Evolutionary conservation across 257 asterid species (phyloP), one percentile per base, ranked within the genome.

Genomic region (Capsicum chinense): DNA sequence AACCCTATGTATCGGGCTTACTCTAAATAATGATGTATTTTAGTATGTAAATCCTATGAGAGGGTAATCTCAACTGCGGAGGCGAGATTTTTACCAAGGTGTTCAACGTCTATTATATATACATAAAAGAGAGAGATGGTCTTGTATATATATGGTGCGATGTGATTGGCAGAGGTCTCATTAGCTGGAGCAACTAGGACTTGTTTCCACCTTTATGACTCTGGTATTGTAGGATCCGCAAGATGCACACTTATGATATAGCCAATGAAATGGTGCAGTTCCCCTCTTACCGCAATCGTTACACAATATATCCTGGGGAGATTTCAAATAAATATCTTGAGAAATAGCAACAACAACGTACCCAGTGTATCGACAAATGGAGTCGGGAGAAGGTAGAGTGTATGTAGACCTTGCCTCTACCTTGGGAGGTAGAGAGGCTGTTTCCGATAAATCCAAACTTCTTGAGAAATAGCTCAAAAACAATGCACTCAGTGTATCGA

Each of bases 161-260:
- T 14, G 52, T 15, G n/a, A 56, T 56, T 56, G 33, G 33, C 33
- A 26, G 33, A 26, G 33, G 59, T 50, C 17, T 21, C 78, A 35
- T 89, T 91, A 93, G 9, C 88, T 86, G 4, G 93, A 85, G 87
- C 99, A 92, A 87, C 63, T 84, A 26, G 93, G 92, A 79, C 88
- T 89, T 37, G 88, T 60, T 73, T 95, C 97, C 37, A 92, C 95
- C 91, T 95, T 94, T 89, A 95, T 93, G 12, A 94, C 98, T 88
- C 99, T 84, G 58, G 99, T 93, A 76, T 92, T 95, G 88, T 95
- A 95, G 52, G 98, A 95, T 63, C 98, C 94, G 48, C 99, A 94
- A 62, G 33, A 83, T 56, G 95, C 91, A 86, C 99, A 95, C 89
- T 95, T 95, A 91, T 92, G 99, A 79, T 95, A 95, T 87, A 95